These are phyloP conservation scores for Linum lewisii DNA, from an alignment of 345 rosid genomes.

Conservation along the genomic window DNA sequence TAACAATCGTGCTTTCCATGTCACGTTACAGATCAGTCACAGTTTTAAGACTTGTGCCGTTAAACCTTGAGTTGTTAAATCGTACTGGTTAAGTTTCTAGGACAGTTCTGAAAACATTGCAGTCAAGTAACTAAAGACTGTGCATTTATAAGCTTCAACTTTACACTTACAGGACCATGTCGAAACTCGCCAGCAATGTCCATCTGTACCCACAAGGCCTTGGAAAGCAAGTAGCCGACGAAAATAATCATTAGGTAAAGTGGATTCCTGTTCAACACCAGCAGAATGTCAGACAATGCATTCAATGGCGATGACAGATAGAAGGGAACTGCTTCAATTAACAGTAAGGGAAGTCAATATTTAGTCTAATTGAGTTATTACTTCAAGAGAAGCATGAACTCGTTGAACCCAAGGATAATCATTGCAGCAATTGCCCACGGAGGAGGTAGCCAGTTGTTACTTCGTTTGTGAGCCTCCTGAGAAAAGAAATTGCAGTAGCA, in stretches of 20 bases:
- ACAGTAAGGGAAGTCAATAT: background rate
- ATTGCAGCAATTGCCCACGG: conserved; percentile 56
- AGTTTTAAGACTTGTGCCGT: too few relatives aligned
- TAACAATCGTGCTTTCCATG: too few relatives aligned
- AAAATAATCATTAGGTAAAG: conserved; percentile 55
- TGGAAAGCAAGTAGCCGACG: conserved; percentile 44
- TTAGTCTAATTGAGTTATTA: conserved; percentile 15
- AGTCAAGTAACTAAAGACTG: too few relatives aligned
- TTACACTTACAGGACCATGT: conserved; percentile 55
- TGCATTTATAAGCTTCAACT: conserved; percentile 3
- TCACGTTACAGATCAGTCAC: too few relatives aligned
- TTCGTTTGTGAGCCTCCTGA: conserved; percentile 60
- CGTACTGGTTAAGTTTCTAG: too few relatives aligned
- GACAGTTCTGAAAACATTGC: too few relatives aligned
- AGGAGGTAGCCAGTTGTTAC: conserved; percentile 68
- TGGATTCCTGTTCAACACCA: conserved; percentile 55
- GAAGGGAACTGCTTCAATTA: background rate
- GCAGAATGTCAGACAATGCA: conserved; percentile 9
- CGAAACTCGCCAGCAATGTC: conserved; percentile 48
- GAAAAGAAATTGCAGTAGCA: conserved; percentile 6
- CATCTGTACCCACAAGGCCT: conserved; percentile 74
- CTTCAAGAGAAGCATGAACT: conserved; percentile 68
- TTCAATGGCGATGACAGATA: background rate
- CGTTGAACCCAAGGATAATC: conserved; percentile 62
- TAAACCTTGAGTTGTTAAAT: too few relatives aligned